phyloP scores from a whole-genome alignment of 495 filamentous ascomycete genomes.

The Amorphotheca resinae region DNA sequence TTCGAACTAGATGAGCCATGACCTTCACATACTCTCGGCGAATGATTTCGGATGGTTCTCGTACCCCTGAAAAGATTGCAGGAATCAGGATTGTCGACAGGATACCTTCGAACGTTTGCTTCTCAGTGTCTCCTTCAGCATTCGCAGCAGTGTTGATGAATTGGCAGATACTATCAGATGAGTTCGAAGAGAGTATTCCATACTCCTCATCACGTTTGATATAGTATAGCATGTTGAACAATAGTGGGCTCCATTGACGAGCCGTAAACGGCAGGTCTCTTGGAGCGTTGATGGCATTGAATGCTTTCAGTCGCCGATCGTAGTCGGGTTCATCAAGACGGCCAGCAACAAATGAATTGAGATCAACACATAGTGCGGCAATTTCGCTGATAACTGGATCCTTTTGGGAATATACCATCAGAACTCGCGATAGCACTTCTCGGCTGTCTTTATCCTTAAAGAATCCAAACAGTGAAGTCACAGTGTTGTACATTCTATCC shows the following conservation, averaged over 20 bases:
- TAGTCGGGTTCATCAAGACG: constrained; percentile 79
- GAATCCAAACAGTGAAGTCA: constrained; percentile 69
- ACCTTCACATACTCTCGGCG: constrained; percentile 67
- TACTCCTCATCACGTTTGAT: constrained; percentile 81
- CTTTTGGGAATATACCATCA: constrained; percentile 52
- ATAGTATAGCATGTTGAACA: constrained; percentile 83
- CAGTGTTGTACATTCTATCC: constrained; percentile 44
- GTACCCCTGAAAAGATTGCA: constrained; percentile 58
- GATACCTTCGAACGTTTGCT: constrained; percentile 28
- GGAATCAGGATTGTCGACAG: constrained; percentile 55
- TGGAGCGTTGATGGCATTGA: constrained; percentile 54
- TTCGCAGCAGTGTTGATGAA: constrained; percentile 51
- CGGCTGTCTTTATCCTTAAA: constrained; percentile 71
- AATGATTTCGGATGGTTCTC: constrained; percentile 70
- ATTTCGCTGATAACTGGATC: constrained; percentile 48
- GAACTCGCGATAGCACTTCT: constrained; percentile 54
- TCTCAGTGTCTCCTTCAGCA: constrained; percentile 25
- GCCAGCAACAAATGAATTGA: constrained; percentile 61
- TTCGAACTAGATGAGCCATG: constrained; percentile 62
- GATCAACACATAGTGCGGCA: constrained; percentile 57
- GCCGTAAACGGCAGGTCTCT: constrained; percentile 40
- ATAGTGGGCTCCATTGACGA: constrained; percentile 80
- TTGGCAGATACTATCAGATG: constrained; percentile 65
- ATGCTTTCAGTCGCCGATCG: constrained; percentile 64
- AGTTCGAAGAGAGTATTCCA: constrained; percentile 65